Evolutionary conservation across 2,329 filamentous ascomycete species (phyloP), one percentile per base, ranked within the genome.

Genomic region (Ophiostoma perfectum): DNA sequence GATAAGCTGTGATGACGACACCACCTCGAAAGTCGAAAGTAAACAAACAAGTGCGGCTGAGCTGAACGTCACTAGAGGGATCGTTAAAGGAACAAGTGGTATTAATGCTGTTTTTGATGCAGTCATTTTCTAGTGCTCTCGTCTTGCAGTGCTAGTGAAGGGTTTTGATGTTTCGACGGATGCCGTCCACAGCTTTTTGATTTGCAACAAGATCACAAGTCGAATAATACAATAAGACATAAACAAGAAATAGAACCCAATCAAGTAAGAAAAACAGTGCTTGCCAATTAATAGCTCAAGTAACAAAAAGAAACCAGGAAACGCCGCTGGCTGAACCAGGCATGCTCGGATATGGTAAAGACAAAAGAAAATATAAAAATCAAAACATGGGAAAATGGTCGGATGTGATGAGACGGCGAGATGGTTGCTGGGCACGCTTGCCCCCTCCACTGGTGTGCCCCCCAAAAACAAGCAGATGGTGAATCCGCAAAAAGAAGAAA

Each of bases 1-100:
- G 55, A 62, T 62, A 62, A 62, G 58, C 39, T 41, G 58, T 9
- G 58, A 62, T 41, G 58, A 62, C 58, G 55, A 60, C 55, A 60
- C 55, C n/a, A 36, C 27, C 27, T 27, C 18, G 14, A 7, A 27
- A 38, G 9, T 14, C 27, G 4, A 60, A 60, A 12, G 55, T 60
- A 60, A 60, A 60, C 55, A 60, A 60, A 55, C 49, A 27, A 27
- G 36, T 3, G 55, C 55, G 55, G 55, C 55, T 60, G 55, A 60
- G n/a, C n/a, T 18, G 8, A 38, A 60, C 55, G 36, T 39, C 27
- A 27, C 5, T 55, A 16, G 45, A 47, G 14, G 18, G 18, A 55
- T 14, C 27, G 27, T 1, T 27, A 27, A 27, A 27, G 27, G 27
- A 27, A 27, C 27, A 27, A 27, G 27, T 27, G 27, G 27, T 27